Conservation (phyloP, 768 basidiomycete genomes). For the Termitomyces titanicus region DNA sequence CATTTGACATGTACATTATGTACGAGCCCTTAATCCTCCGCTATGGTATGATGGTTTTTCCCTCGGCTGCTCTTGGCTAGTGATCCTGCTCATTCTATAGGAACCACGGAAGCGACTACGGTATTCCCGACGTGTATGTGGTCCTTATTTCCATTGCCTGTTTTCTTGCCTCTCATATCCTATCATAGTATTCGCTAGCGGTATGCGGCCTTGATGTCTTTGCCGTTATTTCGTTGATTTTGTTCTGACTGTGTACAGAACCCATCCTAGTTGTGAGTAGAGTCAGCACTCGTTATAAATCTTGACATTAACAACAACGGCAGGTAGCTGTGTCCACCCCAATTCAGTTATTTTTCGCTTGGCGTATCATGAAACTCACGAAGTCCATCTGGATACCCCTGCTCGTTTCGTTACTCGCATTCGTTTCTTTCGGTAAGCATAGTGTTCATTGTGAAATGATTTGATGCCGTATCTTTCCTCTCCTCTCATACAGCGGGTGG, state of each 20-base stretch:
- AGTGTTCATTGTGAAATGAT: not conserved
- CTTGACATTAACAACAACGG: not conserved
- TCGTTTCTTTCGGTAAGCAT: not conserved
- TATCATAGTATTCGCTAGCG: not conserved
- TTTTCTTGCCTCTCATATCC: not conserved
- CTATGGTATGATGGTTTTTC: constrained; percentile 12
- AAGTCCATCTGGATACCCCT: constrained; percentile 13
- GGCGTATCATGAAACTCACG: constrained; percentile 17
- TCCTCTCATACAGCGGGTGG: constrained; percentile 17
- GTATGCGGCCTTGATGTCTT: not conserved
- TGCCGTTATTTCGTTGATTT: not conserved
- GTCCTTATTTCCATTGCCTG: not conserved
- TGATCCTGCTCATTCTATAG: not conserved
- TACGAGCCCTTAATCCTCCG: constrained; percentile 20
- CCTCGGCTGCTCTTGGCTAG: not conserved
- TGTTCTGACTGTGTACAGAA: constrained; percentile 1
- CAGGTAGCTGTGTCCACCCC: constrained; percentile 20
- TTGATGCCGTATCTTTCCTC: not conserved
- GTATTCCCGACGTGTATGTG: constrained; percentile 2
- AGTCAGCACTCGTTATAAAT: not conserved
- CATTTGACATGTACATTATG: constrained; percentile 17
- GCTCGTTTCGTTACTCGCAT: constrained; percentile 10
- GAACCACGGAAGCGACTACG: not conserved
- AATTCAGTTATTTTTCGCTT: constrained; percentile 21
- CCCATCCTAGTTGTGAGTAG: constrained; percentile 13